phyloP scores from a whole-genome alignment of 2,329 filamentous ascomycete genomes.

The Chrysosporium queenslandicum region DNA sequence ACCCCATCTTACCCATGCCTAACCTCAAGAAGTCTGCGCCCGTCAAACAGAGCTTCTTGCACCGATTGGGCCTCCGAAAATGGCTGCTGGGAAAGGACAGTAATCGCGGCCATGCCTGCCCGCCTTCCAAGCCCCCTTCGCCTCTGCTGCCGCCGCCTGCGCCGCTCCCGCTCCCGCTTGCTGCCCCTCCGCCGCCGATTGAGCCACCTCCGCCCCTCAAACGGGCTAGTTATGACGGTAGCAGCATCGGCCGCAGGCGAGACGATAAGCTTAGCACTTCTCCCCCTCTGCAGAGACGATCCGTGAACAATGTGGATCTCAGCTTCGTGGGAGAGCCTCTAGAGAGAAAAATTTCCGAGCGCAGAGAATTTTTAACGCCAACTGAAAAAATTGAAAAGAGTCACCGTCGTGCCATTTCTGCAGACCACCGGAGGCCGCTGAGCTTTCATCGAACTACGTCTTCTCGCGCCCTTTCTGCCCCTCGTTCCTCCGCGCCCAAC shows the following conservation, averaged over 20 bases:
- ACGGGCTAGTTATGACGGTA: slow-evolving; percentile 2
- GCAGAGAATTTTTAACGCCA: slow-evolving; percentile 60
- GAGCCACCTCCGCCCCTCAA: not conserved
- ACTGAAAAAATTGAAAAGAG: slow-evolving; percentile 43
- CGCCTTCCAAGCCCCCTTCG: slow-evolving; percentile 18
- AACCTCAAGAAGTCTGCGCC: slow-evolving; percentile 29
- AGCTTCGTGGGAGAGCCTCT: slow-evolving; percentile 18
- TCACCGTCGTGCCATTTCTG: slow-evolving; percentile 57
- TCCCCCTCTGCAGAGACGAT: slow-evolving; percentile 1
- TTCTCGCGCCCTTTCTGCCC: slow-evolving; percentile 30
- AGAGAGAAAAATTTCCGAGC: slow-evolving; percentile 50
- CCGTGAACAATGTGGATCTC: slow-evolving; percentile 2
- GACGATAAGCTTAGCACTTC: slow-evolving; percentile 8
- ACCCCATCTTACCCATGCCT: slow-evolving; percentile 27
- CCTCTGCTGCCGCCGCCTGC: slow-evolving; percentile 17
- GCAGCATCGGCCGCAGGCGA: slow-evolving; percentile 11
- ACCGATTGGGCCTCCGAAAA: slow-evolving; percentile 34
- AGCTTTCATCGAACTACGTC: slow-evolving; percentile 39
- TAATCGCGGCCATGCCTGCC: slow-evolving; percentile 14
- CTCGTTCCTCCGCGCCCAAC: slow-evolving; percentile 35
- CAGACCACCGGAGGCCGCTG: slow-evolving; percentile 37
- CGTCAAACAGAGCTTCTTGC: slow-evolving; percentile 38
- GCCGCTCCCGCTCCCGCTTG: not conserved
- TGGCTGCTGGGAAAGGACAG: slow-evolving; percentile 38
- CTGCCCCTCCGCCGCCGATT: slow-evolving; percentile 6